Percentiles rank a stretch among this genome's conserved stretches.
These are phyloP conservation scores for Orbilia javanica DNA, from an alignment of 2,329 filamentous ascomycete genomes.

Conservation along the genomic window DNA sequence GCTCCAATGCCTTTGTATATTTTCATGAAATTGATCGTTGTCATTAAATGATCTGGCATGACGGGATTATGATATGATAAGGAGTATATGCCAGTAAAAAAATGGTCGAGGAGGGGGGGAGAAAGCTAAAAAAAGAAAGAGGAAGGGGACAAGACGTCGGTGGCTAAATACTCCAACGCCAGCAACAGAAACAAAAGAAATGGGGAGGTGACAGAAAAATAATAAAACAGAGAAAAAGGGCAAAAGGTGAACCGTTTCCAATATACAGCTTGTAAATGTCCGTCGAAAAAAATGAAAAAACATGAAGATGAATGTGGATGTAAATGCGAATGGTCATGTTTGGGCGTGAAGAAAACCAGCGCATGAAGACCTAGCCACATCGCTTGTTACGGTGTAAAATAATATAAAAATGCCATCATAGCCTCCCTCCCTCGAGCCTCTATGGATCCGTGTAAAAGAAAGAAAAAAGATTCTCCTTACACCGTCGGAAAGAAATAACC, in stretches of 20 bases:
- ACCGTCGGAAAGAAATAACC: background rate
- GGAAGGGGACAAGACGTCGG: slow-evolving; percentile 9
- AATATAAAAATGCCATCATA: background rate
- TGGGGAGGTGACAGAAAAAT: slow-evolving; percentile 17
- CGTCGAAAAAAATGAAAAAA: background rate
- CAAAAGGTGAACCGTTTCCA: slow-evolving; percentile 19
- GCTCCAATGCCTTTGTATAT: background rate
- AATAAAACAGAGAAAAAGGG: background rate
- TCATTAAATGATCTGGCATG: slow-evolving; percentile 26
- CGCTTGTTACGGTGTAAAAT: slow-evolving; percentile 14
- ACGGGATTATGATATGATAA: background rate
- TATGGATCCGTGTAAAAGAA: background rate
- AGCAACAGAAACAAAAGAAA: slow-evolving; percentile 9
- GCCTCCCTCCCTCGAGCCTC: background rate
- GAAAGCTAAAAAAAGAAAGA: background rate
- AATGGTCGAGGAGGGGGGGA: slow-evolving; percentile 7
- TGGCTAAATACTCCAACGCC: slow-evolving; percentile 41
- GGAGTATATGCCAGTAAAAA: slow-evolving; percentile 8
- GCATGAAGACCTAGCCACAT: slow-evolving; percentile 3
- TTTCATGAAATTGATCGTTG: background rate
- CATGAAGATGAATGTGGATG: slow-evolving; percentile 17
- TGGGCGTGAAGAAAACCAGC: slow-evolving; percentile 11
- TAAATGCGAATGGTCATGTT: slow-evolving; percentile 6
- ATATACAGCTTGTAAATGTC: slow-evolving; percentile 19
- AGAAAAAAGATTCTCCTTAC: background rate